Conservation (phyloP, 2,329 filamentous ascomycete genomes). For the Neoscytalidium dimidiatum region DNA sequence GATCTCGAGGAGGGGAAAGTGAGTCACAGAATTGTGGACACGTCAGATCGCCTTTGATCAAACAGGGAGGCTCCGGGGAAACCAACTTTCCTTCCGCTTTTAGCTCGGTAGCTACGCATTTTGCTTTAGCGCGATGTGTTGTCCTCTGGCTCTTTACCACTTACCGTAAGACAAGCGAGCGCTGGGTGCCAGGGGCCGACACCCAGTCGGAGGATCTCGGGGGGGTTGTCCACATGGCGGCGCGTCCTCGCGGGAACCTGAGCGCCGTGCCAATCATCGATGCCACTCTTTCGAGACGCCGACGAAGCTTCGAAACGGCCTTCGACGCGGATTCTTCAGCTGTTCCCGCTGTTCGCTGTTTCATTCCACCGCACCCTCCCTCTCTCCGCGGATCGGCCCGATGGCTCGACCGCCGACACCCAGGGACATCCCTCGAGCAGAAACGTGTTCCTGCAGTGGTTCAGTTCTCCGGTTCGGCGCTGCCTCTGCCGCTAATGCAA, state of each 20-base stretch:
- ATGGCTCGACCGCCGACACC: not conserved
- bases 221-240: constrained; percentile 4
- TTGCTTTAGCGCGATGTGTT: not conserved
- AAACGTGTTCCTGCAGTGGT: constrained; percentile 9
- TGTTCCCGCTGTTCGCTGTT: not conserved
- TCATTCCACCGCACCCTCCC: not conserved
- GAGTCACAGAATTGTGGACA: constrained; percentile 6
- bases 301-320: not conserved
- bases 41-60: constrained; percentile 8
- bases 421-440: not conserved
- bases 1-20: not conserved
- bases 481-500: constrained; percentile 1
- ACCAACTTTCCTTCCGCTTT: not conserved
- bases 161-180: constrained; percentile 3
- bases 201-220: constrained; percentile 8
- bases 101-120: not conserved
- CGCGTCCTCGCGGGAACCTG: constrained; percentile 1
- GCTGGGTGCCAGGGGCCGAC: not conserved
- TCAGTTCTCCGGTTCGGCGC: not conserved
- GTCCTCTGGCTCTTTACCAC: constrained; percentile 1
- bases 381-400: not conserved
- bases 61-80: not conserved
- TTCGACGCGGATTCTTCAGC: not conserved
- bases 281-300: not conserved
- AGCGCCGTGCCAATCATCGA: constrained; percentile 10